These are phyloP conservation scores for Colletotrichum cuscutae DNA, from an alignment of 2,329 filamentous ascomycete genomes.

Conservation along the genomic window DNA sequence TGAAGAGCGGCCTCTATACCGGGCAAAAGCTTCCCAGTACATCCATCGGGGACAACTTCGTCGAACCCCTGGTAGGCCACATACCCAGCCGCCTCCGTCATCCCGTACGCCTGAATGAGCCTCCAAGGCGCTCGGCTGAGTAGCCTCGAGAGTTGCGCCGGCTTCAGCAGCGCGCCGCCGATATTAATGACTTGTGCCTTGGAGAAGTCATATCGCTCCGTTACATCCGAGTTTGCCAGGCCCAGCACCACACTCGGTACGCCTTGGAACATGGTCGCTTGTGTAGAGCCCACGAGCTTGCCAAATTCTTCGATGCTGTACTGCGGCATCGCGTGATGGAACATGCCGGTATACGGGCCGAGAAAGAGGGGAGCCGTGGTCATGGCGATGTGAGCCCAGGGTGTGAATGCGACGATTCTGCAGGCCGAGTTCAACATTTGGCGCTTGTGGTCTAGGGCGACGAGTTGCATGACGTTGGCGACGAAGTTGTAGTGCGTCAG, in stretches of 20 bases:
- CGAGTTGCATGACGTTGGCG: conserved; percentile 66
- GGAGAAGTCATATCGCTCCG: conserved; percentile 49
- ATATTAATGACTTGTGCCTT: conserved; percentile 48
- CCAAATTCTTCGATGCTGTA: conserved; percentile 49
- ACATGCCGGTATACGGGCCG: conserved; percentile 54
- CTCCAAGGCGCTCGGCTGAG: conserved; percentile 47
- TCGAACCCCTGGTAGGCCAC: conserved; percentile 51
- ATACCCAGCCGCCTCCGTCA: conserved; percentile 56
- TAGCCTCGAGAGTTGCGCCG: conserved; percentile 45
- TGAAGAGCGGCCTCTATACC: conserved; percentile 52
- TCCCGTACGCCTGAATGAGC: conserved; percentile 55
- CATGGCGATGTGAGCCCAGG: conserved; percentile 56
- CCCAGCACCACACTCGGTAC: conserved; percentile 50
- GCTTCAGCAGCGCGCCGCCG: conserved; percentile 48
- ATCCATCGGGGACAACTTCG: conserved; percentile 45
- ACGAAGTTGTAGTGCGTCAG: conserved; percentile 86
- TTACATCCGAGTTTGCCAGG: conserved; percentile 48
- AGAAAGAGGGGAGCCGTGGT: conserved; percentile 56
- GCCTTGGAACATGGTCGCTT: conserved; percentile 51
- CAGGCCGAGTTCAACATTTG: conserved; percentile 46
- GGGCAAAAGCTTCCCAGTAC: conserved; percentile 49
- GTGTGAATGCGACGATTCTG: conserved; percentile 52
- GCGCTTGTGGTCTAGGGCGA: conserved; percentile 44
- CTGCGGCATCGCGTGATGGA: conserved; percentile 54
- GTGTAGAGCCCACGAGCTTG: conserved; percentile 46